Base-by-base conservation (phyloP, 2,329 filamentous ascomycete genomes). In the Venturiaceae sp. region DNA sequence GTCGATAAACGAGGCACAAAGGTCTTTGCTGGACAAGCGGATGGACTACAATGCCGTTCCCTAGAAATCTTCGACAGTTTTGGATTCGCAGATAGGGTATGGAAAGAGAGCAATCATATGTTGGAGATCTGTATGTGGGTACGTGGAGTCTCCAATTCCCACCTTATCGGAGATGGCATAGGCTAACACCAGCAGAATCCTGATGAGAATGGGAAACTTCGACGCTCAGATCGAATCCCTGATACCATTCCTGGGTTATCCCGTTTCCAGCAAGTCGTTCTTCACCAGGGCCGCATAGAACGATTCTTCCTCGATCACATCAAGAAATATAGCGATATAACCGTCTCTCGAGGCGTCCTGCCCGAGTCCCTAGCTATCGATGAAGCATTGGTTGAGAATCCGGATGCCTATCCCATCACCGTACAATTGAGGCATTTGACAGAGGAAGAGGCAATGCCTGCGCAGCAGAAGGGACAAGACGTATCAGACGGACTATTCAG, bases 201-300 rank as follows among this genome's bases (percentile, higher is more conserved):
- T 0, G 81, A 82, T 58, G 69, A 77, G 33, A 71, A 83, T 36
- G 83, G 84, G 1, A 67, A 72, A 0, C 77, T 90, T 57, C 72
- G 73, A 50, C 77, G 84, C 41, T 82, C 76, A 30, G 83, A 83
- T 54, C 77, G 82, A 46, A 83, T 86, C 19, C 77, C 81, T 0
- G 84, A 88, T 68, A 85, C 81, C 0, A 81, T 82, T 50, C 77
- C 79, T 0, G 83, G 82, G 0, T 74, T 86, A 54, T 84, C 79
- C 23, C 78, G 80, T 5, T 87, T 86, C 63, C 81, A 83, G 58
- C 80, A 89, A 66, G 80, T 83, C 3, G 82, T 87, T 3, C 69
- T 91, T 39, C 86, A 88, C 63, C 87, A 90, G 70, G 87, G 85
- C 3, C 80, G 85, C 1, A 83, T 89, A 60, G 86, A 90, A 66